Base-by-base conservation (phyloP, 2,329 filamentous ascomycete genomes). In the Alternaria hordeiaustralica region DNA sequence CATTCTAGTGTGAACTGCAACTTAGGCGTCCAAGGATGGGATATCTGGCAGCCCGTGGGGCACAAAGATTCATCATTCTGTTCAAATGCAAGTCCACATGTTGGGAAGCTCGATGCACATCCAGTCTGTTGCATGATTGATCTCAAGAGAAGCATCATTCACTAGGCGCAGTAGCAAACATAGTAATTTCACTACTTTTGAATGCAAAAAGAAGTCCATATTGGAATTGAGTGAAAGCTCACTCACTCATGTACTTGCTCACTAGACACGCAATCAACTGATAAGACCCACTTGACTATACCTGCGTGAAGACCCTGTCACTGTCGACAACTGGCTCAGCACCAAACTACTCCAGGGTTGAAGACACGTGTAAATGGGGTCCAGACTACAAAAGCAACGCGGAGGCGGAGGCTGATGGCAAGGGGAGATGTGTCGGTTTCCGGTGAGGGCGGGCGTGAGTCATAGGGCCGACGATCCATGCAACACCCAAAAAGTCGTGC, bases 391-490 rank as follows among this genome's bases (percentile, higher is more conserved):
- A 46, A n/a, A 49, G 45, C 54, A 54, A 59, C 13, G 20, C 25
- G 44, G 30, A 55, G 50, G 58, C 46, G 36, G 26, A 58, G n/a
- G 57, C 45, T 47, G 54, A 67, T 66, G 65, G 62, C 63, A 61
- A 63, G 33, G 58, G 60, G 59, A 65, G 58, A 62, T 61, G 64
- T 65, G 55, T 63, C 62, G 49, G 55, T 61, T 65, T 61, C 65
- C 65, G 65, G 70, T 70, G 65, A 70, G 63, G 63, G 58, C 62
- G 55, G 50, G 45, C 62, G 62, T 72, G 70, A 72, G 70, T 72
- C 70, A 72, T 72, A 66, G 36, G 36, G 63, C 64, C 70, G 65
- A 66, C 60, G 53, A 60, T 33, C 53, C 36, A 61, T 46, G 65
- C 60, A 54, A 53, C 57, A 43, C 58, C 30, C 56, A 54, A 55